Percentiles rank a stretch among this genome's conserved stretches.
These are phyloP conservation scores for Fusarium nodosum DNA, from an alignment of 2,329 filamentous ascomycete genomes.

Conservation along the genomic window DNA sequence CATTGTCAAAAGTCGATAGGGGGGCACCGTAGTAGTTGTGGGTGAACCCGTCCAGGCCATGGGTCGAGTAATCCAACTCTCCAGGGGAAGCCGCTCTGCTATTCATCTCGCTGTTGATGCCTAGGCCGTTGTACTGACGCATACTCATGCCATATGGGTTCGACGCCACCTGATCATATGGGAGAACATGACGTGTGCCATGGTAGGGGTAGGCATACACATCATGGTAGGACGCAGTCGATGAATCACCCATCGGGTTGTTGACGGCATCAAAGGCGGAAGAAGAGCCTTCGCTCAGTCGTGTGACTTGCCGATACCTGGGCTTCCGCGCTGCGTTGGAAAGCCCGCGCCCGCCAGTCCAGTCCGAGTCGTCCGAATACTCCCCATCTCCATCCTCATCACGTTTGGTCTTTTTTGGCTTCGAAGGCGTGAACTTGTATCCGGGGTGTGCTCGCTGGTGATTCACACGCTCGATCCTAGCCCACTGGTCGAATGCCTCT, in stretches of 20 bases:
- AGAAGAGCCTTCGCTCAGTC: constrained; percentile 40
- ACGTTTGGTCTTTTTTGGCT: constrained; percentile 62
- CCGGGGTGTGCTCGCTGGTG: constrained; percentile 87
- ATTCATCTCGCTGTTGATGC: constrained; percentile 22
- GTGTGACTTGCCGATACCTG: constrained; percentile 31
- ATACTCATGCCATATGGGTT: constrained; percentile 30
- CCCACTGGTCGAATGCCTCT: constrained; percentile 81
- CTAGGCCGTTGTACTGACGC: constrained; percentile 27
- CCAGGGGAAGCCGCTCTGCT: constrained; percentile 44
- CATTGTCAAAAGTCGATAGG: constrained; percentile 23
- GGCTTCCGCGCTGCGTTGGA: constrained; percentile 21
- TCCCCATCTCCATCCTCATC: constrained; percentile 49
- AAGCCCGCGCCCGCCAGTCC: constrained; percentile 28
- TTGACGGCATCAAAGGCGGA: constrained; percentile 26
- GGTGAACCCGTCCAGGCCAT: constrained; percentile 31
- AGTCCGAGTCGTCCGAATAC: constrained; percentile 45
- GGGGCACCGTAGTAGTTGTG: constrained; percentile 25
- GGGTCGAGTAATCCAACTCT: constrained; percentile 31
- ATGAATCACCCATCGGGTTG: constrained; percentile 13
- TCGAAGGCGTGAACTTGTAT: constrained; percentile 95
- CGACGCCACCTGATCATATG: constrained; percentile 35
- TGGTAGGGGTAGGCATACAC: constrained; percentile 35
- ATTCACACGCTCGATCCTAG: constrained; percentile 84
- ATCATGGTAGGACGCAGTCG: constrained; percentile 27
- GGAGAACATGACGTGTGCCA: constrained; percentile 18